These are phyloP conservation scores for Ceratocystis smalleyi DNA, from an alignment of 2,329 filamentous ascomycete species.

Conservation along the genomic window DNA sequence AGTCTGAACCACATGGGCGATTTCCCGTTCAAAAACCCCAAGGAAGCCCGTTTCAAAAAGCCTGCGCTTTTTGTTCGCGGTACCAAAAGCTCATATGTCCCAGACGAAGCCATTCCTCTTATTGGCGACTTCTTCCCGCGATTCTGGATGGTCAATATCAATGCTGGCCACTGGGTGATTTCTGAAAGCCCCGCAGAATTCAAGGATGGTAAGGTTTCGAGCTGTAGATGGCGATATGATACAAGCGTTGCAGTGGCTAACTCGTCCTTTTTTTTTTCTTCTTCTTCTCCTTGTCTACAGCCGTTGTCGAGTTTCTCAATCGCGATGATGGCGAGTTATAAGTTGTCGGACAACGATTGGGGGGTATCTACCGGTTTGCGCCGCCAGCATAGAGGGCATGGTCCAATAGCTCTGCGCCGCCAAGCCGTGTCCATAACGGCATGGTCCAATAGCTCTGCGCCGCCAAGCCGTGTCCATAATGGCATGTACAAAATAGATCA, in stretches of 20 bases:
- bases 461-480: no score
- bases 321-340: slow-evolving; percentile 29
- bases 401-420: no score
- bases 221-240: background rate
- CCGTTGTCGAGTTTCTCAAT: slow-evolving; percentile 47
- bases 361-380: background rate
- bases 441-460: no score
- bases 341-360: background rate
- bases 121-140: slow-evolving; percentile 70
- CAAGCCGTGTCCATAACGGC: no score
- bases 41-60: slow-evolving; percentile 53
- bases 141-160: slow-evolving; percentile 58
- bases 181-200: slow-evolving; percentile 77
- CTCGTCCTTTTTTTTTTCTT: background rate
- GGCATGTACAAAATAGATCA: no score
- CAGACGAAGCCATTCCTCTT: slow-evolving; percentile 63
- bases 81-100: slow-evolving; percentile 61
- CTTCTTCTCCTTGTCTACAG: slow-evolving; percentile 25
- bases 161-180: slow-evolving; percentile 76
- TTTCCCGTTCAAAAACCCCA: slow-evolving; percentile 69
- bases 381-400: no score
- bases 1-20: slow-evolving; percentile 64
- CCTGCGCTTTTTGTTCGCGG: slow-evolving; percentile 69
- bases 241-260: background rate
- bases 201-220: slow-evolving; percentile 42